Evolutionary conservation across 225 moss, liverwort and hornwort genomes (phyloP), one percentile per base, ranked within the genome.

Genomic region (Bryum argenteum): DNA sequence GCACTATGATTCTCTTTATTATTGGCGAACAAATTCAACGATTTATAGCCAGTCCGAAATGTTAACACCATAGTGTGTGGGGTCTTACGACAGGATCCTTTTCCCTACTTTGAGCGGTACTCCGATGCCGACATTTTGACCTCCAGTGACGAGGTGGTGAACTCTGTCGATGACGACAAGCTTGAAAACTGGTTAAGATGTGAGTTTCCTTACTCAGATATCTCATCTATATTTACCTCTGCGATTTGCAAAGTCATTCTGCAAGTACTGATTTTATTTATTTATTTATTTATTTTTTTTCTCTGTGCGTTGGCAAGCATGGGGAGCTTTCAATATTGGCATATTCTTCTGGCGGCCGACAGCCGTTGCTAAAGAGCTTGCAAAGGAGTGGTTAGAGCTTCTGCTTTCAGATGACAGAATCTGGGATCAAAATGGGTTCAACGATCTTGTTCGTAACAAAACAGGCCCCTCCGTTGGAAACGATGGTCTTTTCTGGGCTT

Each of bases 381-480:
- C 90, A 41, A 83, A 82, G 50, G 89, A 90, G 57, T 97, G 96
- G 96, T 76, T 89, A 66, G 41, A 63, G 24, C 83, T 77, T 51
- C 82, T 93, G 47, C 76, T 83, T 65, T 81, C 87, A 21, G 77
- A 97, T 66, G 91, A 90, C 26, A 10, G 0, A 0, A 93, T 92
- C 42, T 97, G 93, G 96, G 96, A 97, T 68, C 96, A 97, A 47
- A 93, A 93, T 73, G 90, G 90, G 11, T 97, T 97, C 61, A 97
- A 97, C 53, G 93, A 92, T 20, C 87, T 97, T 33, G 78, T 82
- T 64, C 83, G 73, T 61, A 89, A 73, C 74, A 82, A 47, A 62
- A 67, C 81, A 58, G 91, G 96, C 43, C 89, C 90, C 22, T 59
- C 79, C 11, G 87, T 90, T 15, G 85, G 87, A 37, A 61, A 78